Evolutionary conservation across 2,329 filamentous ascomycete genomes (phyloP).

Genomic region (Hansfordia pulvinata): DNA sequence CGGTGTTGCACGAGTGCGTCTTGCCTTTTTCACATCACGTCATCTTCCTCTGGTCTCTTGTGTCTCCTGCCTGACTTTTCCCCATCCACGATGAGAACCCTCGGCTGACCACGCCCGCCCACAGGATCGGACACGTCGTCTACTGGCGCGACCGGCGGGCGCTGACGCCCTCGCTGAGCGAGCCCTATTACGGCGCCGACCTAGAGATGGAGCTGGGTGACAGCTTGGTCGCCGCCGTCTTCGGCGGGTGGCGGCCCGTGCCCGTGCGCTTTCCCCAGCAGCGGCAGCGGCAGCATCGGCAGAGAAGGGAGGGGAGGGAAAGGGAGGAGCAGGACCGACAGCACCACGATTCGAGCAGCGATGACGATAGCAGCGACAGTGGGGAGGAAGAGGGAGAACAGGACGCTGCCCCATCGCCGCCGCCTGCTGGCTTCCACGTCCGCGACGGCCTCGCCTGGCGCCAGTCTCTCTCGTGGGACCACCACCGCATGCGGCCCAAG

Average conservation of each 20-base stretch:
- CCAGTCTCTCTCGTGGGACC: conserved; percentile 17
- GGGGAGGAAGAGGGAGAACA: too few relatives aligned
- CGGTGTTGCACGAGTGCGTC: conserved; percentile 19
- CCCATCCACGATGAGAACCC: background rate
- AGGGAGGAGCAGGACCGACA: background rate
- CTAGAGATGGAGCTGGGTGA: conserved; percentile 22
- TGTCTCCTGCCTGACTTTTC: too few relatives aligned
- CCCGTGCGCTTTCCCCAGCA: conserved; percentile 7
- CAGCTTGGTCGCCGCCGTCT: conserved; percentile 19
- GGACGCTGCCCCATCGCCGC: too few relatives aligned
- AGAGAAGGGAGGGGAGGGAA: too few relatives aligned
- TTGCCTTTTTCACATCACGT: background rate
- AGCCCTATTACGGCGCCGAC: conserved; percentile 20
- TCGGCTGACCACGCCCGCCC: too few relatives aligned
- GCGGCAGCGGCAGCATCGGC: background rate
- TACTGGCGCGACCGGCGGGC: conserved; percentile 19
- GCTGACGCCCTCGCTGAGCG: conserved; percentile 11
- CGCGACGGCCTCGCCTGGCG: conserved; percentile 17
- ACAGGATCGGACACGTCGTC: conserved; percentile 17
- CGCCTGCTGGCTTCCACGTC: conserved; percentile 13
- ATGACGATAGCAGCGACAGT: conserved; percentile 1
- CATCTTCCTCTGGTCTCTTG: too few relatives aligned
- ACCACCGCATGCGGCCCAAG: conserved; percentile 15
- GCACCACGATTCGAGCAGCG: background rate
- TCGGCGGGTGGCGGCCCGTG: conserved; percentile 18